These are phyloP conservation scores for Nicotiana noctiflora DNA, from an alignment of 257 asterid species.

Conservation along the genomic window DNA sequence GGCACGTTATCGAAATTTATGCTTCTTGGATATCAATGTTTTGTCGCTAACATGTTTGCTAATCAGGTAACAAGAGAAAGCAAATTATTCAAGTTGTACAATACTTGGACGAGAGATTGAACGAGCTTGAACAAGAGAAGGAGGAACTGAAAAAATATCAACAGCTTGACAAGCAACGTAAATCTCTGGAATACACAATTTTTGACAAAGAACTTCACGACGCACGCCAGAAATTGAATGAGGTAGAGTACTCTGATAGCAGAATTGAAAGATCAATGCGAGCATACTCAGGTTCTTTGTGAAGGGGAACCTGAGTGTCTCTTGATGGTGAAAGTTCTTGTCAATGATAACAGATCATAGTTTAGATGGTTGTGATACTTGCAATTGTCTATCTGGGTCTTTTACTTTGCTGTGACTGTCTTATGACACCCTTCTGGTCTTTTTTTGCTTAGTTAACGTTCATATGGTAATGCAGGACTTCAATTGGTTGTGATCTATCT, in stretches of 20 bases:
- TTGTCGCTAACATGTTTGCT: constrained; percentile 21
- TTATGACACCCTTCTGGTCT: not conserved
- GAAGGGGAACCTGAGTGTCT: not conserved
- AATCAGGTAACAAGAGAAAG: constrained; percentile 79
- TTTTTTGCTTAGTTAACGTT: not conserved
- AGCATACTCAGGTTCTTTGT: not conserved
- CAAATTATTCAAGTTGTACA: constrained; percentile 98
- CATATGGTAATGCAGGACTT: not conserved
- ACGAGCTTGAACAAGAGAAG: constrained; percentile 98
- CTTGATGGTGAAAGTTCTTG: not conserved
- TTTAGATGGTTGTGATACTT: not conserved
- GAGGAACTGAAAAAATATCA: constrained; percentile 90
- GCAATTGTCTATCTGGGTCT: not conserved
- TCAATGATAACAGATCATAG: not conserved
- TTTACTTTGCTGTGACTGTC: not conserved
- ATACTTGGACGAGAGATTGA: constrained; percentile 91
- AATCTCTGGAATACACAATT: constrained; percentile 85
- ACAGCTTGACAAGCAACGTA: constrained; percentile 87
- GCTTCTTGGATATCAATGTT: constrained; percentile 15
- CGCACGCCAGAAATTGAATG: constrained; percentile 72
- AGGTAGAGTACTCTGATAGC: constrained; percentile 31
- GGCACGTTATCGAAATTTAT: constrained; percentile 39
- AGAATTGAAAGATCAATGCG: not conserved
- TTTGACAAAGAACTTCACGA: constrained; percentile 95
- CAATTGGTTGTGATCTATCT: not conserved